A percentile compares a stretch with the other conserved stretches of the same genome.
Conservation (phyloP, 2,329 filamentous ascomycete species). For the Pseudocercospora crystallina region DNA sequence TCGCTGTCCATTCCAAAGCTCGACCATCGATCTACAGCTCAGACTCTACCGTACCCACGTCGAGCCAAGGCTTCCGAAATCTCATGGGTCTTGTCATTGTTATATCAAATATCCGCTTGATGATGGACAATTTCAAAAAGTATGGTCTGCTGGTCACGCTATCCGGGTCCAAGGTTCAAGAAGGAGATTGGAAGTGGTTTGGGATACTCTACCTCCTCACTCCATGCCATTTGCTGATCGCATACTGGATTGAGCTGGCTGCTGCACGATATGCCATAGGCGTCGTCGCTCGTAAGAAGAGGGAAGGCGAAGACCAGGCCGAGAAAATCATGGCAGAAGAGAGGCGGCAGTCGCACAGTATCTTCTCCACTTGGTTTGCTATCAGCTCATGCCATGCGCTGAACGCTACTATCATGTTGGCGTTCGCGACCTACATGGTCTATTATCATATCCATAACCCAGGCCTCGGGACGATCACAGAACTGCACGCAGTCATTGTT, state of each 20-base stretch:
- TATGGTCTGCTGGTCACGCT: conserved; percentile 95
- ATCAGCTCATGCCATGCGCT: conserved; percentile 66
- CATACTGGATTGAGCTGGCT: conserved; percentile 82
- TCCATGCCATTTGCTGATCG: conserved; percentile 85
- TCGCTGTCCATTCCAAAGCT: conserved; percentile 73
- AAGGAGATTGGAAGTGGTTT: conserved; percentile 31
- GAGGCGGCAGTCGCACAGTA: conserved; percentile 24
- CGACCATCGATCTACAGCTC: conserved; percentile 82
- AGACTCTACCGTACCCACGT: conserved; percentile 71
- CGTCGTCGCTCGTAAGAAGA: conserved; percentile 59
- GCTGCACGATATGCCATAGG: conserved; percentile 77
- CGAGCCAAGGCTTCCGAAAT: conserved; percentile 91
- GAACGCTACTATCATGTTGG: conserved; percentile 79
- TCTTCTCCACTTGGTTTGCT: conserved; percentile 71
- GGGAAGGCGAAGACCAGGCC: conserved; percentile 28
- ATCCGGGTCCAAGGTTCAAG: conserved; percentile 48
- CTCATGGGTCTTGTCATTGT: conserved; percentile 93
- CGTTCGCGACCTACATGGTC: conserved; percentile 76
- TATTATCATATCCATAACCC: conserved; percentile 93
- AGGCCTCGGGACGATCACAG: conserved; percentile 84
- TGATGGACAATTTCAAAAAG: conserved; percentile 97
- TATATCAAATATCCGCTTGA: conserved; percentile 86
- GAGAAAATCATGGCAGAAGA: conserved; percentile 58
- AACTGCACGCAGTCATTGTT: conserved; percentile 89
- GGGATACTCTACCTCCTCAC: conserved; percentile 76